Percentiles rank a stretch among this genome's conserved stretches.
These are phyloP conservation scores for Phylloporus scabripes DNA, from an alignment of 768 basidiomycete species.

Conservation along the genomic window DNA sequence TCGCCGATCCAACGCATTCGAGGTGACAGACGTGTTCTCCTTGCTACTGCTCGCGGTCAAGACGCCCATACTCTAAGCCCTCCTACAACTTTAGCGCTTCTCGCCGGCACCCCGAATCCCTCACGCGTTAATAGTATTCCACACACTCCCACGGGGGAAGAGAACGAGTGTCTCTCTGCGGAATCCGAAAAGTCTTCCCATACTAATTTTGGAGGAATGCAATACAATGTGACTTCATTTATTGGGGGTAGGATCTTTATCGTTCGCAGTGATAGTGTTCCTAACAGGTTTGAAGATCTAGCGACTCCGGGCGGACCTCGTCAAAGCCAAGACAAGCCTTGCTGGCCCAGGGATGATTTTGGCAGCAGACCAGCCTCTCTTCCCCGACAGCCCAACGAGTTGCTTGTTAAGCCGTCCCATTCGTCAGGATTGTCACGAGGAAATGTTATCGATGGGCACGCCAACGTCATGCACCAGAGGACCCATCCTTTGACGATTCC, in stretches of 20 bases:
- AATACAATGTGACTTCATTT: conserved; percentile 72
- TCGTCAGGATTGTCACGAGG: not conserved
- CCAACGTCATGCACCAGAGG: not conserved
- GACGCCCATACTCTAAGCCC: conserved; percentile 13
- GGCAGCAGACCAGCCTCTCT: not conserved
- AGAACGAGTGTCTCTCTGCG: conserved; percentile 7
- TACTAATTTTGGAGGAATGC: conserved; percentile 44
- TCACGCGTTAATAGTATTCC: conserved; percentile 14
- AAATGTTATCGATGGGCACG: not conserved
- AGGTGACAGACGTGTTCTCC: conserved; percentile 19
- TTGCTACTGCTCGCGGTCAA: conserved; percentile 6
- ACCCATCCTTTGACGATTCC: conserved; percentile 17
- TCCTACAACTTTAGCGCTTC: conserved; percentile 24
- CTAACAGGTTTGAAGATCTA: conserved; percentile 27
- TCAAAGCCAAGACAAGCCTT: conserved; percentile 6
- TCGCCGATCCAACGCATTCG: conserved; percentile 16
- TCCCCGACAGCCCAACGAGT: not conserved
- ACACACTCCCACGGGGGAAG: conserved; percentile 14
- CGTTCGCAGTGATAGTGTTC: not conserved
- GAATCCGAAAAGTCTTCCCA: conserved; percentile 18
- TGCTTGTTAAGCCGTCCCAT: not conserved
- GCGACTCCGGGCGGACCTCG: conserved; percentile 24
- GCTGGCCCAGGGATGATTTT: conserved; percentile 2
- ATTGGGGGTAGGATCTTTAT: conserved; percentile 42
- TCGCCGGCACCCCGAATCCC: conserved; percentile 18